Evolutionary conservation across 2,329 filamentous ascomycete genomes (phyloP), one percentile per base, ranked within the genome.

Genomic region (Cordyceps cateniannulata): DNA sequence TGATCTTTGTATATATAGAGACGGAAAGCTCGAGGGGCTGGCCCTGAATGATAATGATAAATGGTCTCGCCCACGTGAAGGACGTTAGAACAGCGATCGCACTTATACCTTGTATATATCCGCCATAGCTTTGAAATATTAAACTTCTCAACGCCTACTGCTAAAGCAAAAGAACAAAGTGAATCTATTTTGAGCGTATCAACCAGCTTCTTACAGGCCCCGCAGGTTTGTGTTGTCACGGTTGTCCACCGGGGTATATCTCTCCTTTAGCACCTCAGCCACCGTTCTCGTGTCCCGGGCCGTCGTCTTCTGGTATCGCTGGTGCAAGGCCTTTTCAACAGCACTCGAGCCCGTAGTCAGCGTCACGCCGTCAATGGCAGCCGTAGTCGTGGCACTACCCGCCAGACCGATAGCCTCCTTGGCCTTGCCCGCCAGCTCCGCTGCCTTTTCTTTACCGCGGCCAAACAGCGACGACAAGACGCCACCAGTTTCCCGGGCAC

Each of bases 211-310:
- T 66, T 69, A 75, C 62, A 75, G 35, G 14, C 77, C 76, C 66
- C 78, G 70, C 62, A 81, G 69, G 60, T 74, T 70, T 29, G 76
- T 74, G 62, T 78, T 76, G 63, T 81, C 76, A 66, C 75, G 73
- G 68, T 77, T 65, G 47, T 77, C 75, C 62, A 81, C 70, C 0
- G 78, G 78, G 65, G 70, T 76, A 67, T 86, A 86, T 66, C 84
- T 75, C 69, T 85, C 81, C 53, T 74, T 76, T 57, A 87, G 71
- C 47, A 78, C 75, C 68, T 85, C 79, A 63, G 82, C 76, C 22
- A 81, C 79, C 50, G 75, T 80, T 72, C 80, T 80, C 62, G 77
- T 73, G 64, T 77, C 68, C 59, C 69, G 69, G 16, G 70, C 68
- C 7, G 70, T 70, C 47, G 73, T 67, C 65, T 75, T 77, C 69